Base-by-base conservation (phyloP, 345 rosid genomes). In the Pelargonium nanum region DNA sequence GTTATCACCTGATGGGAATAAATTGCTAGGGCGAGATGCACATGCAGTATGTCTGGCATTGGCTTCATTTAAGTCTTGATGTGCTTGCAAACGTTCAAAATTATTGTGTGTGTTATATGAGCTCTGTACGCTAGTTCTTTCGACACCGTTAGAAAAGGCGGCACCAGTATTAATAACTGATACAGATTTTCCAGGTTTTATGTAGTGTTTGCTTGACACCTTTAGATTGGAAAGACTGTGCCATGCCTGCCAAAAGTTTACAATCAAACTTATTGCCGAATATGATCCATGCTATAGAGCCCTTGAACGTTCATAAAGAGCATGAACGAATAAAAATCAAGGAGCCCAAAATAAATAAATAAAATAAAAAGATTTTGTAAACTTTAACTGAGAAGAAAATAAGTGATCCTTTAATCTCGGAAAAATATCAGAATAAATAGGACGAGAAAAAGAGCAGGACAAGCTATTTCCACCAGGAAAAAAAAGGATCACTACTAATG, bases 161-260 rank as follows among this genome's bases (percentile, higher is more conserved):
- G 72, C 60, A 62, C 56, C 55, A 48, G 66, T 76, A 65, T 69
- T 66, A 79, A 73, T 78, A 59, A 80, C 44, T 0, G 80, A 75
- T 58, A 74, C 75, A 71, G 87, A 80, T 67, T 80, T 75, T 25
- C 97, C 97, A 61, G 99, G 97, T 70, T 79, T 78, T 54, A 71
- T 48, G 77, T 84, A 85, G 66, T 75, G 71, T 68, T 83, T 84
- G 69, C 67, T 53, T 57, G 88, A 79, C 64, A 81, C 51, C 28
- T 77, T 77, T 58, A 89, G 90, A 60, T 63, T 75, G 61, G 96
- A 93, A 75, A 93, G 91, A 80, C 77, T 70, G 68, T 67, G 78
- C 96, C 96, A 89, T 60, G 96, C 97, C 99, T 89, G 84, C 74
- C 78, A 59, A 74, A 73, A 58, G 30, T 65, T 55, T 65, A 68